phyloP scores from a whole-genome alignment of 208 protist species.

The Histomonas meleagridis region DNA sequence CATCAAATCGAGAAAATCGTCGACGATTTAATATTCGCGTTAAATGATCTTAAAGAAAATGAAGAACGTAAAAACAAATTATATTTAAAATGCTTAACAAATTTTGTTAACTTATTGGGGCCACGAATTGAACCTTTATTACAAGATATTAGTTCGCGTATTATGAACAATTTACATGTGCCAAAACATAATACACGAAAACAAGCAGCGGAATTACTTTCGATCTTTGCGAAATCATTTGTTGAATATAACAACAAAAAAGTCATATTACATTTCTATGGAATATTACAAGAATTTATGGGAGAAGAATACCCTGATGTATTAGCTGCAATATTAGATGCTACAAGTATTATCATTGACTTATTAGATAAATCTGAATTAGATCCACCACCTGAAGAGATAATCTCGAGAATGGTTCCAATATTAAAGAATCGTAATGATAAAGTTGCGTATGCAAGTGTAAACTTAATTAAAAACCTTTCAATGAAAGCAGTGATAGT shows the following conservation, averaged over 20 bases:
- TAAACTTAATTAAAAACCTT: constrained; percentile 70
- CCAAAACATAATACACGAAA: constrained; percentile 60
- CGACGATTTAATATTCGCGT: constrained; percentile 84
- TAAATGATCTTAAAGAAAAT: constrained; percentile 74
- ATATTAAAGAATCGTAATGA: constrained; percentile 95
- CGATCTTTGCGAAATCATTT: constrained; percentile 70
- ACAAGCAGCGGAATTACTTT: constrained; percentile 84
- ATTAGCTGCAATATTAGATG: constrained; percentile 51
- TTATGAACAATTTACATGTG: neutral
- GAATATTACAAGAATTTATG: constrained; percentile 88
- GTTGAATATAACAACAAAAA: constrained; percentile 60
- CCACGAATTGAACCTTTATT: neutral
- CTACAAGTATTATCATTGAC: constrained; percentile 83
- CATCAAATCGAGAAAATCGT: constrained; percentile 76
- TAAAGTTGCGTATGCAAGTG: constrained; percentile 87
- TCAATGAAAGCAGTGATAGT: constrained; percentile 60
- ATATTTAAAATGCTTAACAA: neutral
- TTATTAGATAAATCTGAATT: constrained; percentile 84
- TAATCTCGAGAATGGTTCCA: constrained; percentile 86
- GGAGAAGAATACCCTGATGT: constrained; percentile 88
- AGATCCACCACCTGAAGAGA: constrained; percentile 79
- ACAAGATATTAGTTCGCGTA: neutral
- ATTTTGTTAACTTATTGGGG: neutral
- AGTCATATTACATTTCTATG: constrained; percentile 77
- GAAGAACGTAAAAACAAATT: neutral